Evolutionary conservation across 768 basidiomycete species (phyloP).

Genomic region (Naganishia onofrii): DNA sequence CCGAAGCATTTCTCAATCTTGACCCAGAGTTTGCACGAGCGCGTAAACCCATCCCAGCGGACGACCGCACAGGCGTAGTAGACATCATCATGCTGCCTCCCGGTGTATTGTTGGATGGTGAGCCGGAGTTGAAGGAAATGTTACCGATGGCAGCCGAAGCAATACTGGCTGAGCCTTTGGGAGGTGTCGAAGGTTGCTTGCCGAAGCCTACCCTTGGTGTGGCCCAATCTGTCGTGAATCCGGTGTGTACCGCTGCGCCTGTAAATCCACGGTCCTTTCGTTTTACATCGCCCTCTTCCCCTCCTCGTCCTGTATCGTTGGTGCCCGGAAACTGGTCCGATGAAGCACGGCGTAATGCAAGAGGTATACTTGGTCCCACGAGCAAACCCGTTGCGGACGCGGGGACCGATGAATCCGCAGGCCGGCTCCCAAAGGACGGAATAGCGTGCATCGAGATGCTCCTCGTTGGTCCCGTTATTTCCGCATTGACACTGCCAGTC

Average conservation of each 20-base stretch:
- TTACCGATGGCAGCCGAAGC: not conserved
- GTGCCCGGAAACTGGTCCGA: not conserved
- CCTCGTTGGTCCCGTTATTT: not conserved
- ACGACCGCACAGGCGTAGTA: not conserved
- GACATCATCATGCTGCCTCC: not conserved
- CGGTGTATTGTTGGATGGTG: not conserved
- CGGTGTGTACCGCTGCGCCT: not conserved
- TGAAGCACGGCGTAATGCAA: conserved; percentile 8
- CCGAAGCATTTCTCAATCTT: not conserved
- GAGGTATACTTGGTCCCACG: conserved; percentile 11
- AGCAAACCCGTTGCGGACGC: not conserved
- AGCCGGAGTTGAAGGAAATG: conserved; percentile 5
- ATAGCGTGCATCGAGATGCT: conserved; percentile 8
- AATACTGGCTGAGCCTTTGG: not conserved
- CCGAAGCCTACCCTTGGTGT: not conserved
- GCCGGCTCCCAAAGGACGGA: not conserved
- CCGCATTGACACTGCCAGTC: not conserved
- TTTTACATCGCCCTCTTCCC: not conserved
- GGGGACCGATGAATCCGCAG: not conserved
- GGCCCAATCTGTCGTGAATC: conserved; percentile 4
- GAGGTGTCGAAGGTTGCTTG: conserved; percentile 10
- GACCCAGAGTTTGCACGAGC: conserved; percentile 15
- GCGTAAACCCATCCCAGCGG: not conserved
- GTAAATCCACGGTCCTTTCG: not conserved
- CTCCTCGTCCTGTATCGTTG: not conserved